These are phyloP conservation scores for Sequoia sempervirens DNA, from an alignment of 75 land plant genomes.

Conservation along the genomic window DNA sequence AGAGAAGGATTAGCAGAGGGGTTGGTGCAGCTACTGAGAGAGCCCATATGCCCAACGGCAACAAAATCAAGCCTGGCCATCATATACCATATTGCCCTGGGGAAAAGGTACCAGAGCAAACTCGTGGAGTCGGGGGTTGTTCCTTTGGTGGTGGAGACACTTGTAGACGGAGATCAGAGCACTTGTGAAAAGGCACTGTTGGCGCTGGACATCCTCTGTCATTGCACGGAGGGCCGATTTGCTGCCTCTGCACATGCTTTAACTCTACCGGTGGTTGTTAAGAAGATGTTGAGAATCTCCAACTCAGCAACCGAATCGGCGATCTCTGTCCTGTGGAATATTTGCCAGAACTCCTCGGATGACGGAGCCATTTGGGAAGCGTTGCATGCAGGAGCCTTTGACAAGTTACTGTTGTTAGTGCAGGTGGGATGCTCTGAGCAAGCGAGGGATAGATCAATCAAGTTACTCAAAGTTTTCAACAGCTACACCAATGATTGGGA, in stretches of 20 bases:
- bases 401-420: slow-evolving; percentile 65
- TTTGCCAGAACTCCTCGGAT: slow-evolving; percentile 11
- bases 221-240: slow-evolving; percentile 28
- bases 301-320: slow-evolving; percentile 64
- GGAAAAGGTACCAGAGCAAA: too few species aligned
- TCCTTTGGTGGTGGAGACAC: too few species aligned
- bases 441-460: too few species aligned
- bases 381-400: slow-evolving; percentile 56
- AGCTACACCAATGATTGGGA: too few species aligned
- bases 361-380: slow-evolving; percentile 39
- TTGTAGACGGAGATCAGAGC: too few species aligned
- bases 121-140: too few species aligned
- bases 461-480: too few species aligned
- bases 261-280: slow-evolving; percentile 60
- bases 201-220: slow-evolving; percentile 5
- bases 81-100: too few species aligned
- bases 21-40: too few species aligned
- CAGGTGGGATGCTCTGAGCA: slow-evolving; percentile 1
- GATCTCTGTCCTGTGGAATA: slow-evolving; percentile 7
- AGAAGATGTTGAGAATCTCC: slow-evolving; percentile 66
- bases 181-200: too few species aligned
- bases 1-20: background rate
- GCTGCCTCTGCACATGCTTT: slow-evolving; percentile 44
- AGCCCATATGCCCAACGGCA: too few species aligned
- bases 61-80: too few species aligned